Evolutionary conservation across 495 filamentous ascomycete species (phyloP).

Genomic region (Monascus purpureus): DNA sequence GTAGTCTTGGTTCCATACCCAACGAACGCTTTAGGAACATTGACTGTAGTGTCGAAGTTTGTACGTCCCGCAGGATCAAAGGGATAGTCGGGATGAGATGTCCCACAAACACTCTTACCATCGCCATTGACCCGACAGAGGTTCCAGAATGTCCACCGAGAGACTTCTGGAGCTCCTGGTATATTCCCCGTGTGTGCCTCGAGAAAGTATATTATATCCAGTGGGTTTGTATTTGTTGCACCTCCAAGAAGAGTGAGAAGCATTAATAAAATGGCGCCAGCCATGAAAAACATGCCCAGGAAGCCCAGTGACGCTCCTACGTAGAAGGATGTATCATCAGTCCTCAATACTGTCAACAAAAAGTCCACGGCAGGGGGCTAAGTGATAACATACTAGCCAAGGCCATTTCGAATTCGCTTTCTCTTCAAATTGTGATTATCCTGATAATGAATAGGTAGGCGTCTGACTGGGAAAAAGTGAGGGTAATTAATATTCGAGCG

Average conservation of each 20-base stretch:
- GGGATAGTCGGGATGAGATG: slow-evolving; percentile 41
- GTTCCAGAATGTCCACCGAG: slow-evolving; percentile 84
- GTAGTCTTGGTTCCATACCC: slow-evolving; percentile 25
- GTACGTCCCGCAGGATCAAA: slow-evolving; percentile 43
- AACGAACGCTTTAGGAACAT: slow-evolving; percentile 42
- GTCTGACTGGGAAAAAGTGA: no score
- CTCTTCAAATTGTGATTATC: no score
- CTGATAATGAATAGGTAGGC: no score
- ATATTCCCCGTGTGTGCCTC: slow-evolving; percentile 59
- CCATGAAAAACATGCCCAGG: slow-evolving; percentile 60
- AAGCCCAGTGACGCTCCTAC: slow-evolving; percentile 38
- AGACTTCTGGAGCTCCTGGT: slow-evolving; percentile 44
- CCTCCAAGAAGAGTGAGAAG: slow-evolving; percentile 72
- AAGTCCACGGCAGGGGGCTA: not conserved
- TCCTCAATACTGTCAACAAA: no score
- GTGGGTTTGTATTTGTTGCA: slow-evolving; percentile 40
- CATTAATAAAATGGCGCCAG: slow-evolving; percentile 57
- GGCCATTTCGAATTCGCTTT: not conserved
- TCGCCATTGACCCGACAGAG: slow-evolving; percentile 40
- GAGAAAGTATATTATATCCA: slow-evolving; percentile 70
- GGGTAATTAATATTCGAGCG: no score
- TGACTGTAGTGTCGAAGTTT: slow-evolving; percentile 45
- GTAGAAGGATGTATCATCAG: no score
- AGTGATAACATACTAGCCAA: not conserved
- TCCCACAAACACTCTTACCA: slow-evolving; percentile 44